Conservation (phyloP, 306 rosid genomes). For the Potentilla sterilis region DNA sequence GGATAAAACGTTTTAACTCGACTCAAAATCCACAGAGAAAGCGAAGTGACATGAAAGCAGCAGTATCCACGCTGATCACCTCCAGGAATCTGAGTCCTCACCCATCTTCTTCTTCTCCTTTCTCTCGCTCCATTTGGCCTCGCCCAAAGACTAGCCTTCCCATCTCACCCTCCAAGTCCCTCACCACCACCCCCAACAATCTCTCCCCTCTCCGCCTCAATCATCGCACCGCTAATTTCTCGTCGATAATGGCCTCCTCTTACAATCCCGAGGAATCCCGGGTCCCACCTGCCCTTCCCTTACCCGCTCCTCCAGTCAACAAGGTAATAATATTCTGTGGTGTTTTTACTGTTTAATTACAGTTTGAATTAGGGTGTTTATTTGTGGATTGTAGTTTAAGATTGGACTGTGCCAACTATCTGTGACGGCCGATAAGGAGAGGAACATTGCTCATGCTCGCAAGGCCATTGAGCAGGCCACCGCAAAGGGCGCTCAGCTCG, state of each 20-base stretch:
- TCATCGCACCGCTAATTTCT: conserved; percentile 20
- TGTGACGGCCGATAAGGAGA: conserved; percentile 71
- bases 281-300: conserved; percentile 64
- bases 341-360: too few species aligned
- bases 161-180: conserved; percentile 12
- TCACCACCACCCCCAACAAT: neutral
- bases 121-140: conserved; percentile 31
- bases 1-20: neutral
- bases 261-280: conserved; percentile 62
- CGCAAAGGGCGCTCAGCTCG: conserved; percentile 70
- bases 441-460: conserved; percentile 78
- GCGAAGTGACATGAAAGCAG: conserved; percentile 54
- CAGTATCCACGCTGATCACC: conserved; percentile 37
- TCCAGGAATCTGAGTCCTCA: conserved; percentile 40
- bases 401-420: conserved; percentile 84
- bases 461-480: conserved; percentile 82
- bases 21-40: neutral
- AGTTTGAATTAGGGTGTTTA: conserved; percentile 5
- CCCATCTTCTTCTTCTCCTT: conserved; percentile 7
- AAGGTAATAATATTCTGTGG: conserved; percentile 38
- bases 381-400: conserved; percentile 48
- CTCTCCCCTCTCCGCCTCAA: conserved; percentile 9
- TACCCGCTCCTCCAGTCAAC: conserved; percentile 64
- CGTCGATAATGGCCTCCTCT: conserved; percentile 58
- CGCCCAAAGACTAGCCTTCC: conserved; percentile 13